Evolutionary conservation across 768 basidiomycete genomes (phyloP), one percentile per base, ranked within the genome.

Genomic region (Clitopilus passeckerianus): DNA sequence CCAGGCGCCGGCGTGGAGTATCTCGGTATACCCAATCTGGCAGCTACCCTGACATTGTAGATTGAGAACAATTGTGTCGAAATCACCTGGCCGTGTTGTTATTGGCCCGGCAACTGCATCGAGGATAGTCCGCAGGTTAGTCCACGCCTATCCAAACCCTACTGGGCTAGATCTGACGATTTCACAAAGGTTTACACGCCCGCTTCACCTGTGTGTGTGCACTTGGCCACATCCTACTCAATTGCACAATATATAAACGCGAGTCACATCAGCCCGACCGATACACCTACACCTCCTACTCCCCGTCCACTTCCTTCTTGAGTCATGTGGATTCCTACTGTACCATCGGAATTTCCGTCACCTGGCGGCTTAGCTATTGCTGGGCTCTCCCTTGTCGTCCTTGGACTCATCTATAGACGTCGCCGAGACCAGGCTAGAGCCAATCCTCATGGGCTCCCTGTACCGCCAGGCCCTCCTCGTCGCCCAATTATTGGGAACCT

Each of bases 401-500:
- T 54, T 23, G 30, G 27, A 3, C 9, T 30, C 23, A 5, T 33
- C 53, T 54, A 30, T 30, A 65, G 62, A 22, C 58, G 57, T n/a
- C 24, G 43, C 30, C 53, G 54, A 41, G 57, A 53, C 56, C 54
- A 44, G 18, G 41, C 27, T 30, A 37, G 33, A 37, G 60, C 63
- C 6, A 64, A 67, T 62, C 62, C 60, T 18, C 56, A 37, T 12
- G 43, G 64, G 5, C 71, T 75, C 34, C 79, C 76, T 0, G 73
- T 75, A 12, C 85, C 85, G 10, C 85, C 85, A 30, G 85, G 85
- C 15, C 85, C 85, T 1, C 76, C 67, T 50, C 76, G 77, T 7
- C 70, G 77, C n/a, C 83, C 83, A 24, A 59, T 86, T 30, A 67
- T 85, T 34, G 85, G 84, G 14, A 83, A 85, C 67, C 63, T 86